These are phyloP conservation scores for Gentiana straminea DNA, from an alignment of 257 asterid species.

Conservation along the genomic window DNA sequence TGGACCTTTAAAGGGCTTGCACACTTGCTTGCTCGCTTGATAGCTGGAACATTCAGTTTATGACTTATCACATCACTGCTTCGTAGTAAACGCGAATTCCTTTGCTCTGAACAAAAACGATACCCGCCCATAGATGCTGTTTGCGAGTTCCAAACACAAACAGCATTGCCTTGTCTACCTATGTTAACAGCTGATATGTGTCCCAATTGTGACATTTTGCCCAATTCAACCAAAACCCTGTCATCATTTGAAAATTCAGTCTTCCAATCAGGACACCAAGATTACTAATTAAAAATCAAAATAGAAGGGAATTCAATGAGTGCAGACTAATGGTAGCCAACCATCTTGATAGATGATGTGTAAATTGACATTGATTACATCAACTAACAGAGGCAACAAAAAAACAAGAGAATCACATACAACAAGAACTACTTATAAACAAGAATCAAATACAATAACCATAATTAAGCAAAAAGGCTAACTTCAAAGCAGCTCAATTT, in stretches of 20 bases:
- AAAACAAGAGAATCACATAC: too few species aligned
- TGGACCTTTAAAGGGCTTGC: conserved; percentile 49
- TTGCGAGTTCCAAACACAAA: conserved; percentile 25
- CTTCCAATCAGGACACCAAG: background rate
- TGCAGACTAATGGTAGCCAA: too few species aligned
- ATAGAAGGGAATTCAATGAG: too few species aligned
- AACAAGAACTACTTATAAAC: too few species aligned
- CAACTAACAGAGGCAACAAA: too few species aligned
- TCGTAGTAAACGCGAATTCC: conserved; percentile 40
- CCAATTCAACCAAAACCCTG: conserved; percentile 17
- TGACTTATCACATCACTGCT: conserved; percentile 48
- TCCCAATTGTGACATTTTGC: conserved; percentile 58
- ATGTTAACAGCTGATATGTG: conserved; percentile 68
- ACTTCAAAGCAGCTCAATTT: too few species aligned
- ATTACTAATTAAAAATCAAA: background rate
- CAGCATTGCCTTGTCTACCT: conserved; percentile 36
- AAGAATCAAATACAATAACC: too few species aligned
- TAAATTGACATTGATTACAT: too few species aligned
- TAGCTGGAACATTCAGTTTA: conserved; percentile 28
- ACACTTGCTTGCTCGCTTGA: conserved; percentile 23
- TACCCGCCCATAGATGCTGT: conserved; percentile 23
- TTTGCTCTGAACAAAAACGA: conserved; percentile 17
- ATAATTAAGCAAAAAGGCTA: too few species aligned
- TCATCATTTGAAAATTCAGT: conserved; percentile 3
- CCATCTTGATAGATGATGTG: too few species aligned